Percentiles rank a stretch among this genome's conserved stretches.
Conservation (phyloP, 2,329 filamentous ascomycete genomes). For the Macrophomina phaseolina region DNA sequence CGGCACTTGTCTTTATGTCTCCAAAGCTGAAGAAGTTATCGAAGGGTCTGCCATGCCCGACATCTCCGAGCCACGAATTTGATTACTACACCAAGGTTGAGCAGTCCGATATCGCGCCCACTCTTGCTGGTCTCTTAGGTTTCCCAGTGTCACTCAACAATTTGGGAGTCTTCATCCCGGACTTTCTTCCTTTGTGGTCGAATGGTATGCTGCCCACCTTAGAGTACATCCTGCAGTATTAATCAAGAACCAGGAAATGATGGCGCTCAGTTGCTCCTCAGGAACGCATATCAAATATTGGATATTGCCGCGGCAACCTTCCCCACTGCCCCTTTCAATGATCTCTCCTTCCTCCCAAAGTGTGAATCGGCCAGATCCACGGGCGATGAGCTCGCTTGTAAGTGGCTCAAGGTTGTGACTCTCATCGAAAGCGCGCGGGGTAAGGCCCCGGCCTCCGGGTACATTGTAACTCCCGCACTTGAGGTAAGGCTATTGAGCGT, state of each 20-base stretch:
- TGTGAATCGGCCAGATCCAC: slow-evolving; percentile 32
- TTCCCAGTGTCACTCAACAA: slow-evolving; percentile 91
- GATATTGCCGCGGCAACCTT: slow-evolving; percentile 78
- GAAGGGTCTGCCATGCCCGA: slow-evolving; percentile 55
- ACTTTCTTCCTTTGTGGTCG: slow-evolving; percentile 80
- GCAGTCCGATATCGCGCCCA: slow-evolving; percentile 92
- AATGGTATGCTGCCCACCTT: slow-evolving; percentile 51
- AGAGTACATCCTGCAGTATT: background rate
- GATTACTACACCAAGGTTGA: slow-evolving; percentile 85
- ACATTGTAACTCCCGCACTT: slow-evolving; percentile 1
- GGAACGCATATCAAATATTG: slow-evolving; percentile 82
- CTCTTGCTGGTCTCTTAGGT: slow-evolving; percentile 82
- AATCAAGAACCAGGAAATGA: slow-evolving; percentile 51
- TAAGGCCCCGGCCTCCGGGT: background rate
- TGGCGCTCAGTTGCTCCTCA: slow-evolving; percentile 70
- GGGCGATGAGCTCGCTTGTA: slow-evolving; percentile 64
- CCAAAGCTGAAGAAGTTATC: slow-evolving; percentile 73
- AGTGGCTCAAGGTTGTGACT: slow-evolving; percentile 61
- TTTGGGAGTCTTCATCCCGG: slow-evolving; percentile 80
- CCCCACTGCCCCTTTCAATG: slow-evolving; percentile 58
- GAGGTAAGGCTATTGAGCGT: slow-evolving; percentile 38
- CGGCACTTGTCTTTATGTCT: slow-evolving; percentile 88
- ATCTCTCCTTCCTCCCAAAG: slow-evolving; percentile 30
- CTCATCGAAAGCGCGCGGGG: background rate
- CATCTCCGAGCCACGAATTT: slow-evolving; percentile 70